These are phyloP conservation scores for Zancudomyces culisetae DNA, from an alignment of 371 early-diverging fungal genomes.

Conservation along the genomic window DNA sequence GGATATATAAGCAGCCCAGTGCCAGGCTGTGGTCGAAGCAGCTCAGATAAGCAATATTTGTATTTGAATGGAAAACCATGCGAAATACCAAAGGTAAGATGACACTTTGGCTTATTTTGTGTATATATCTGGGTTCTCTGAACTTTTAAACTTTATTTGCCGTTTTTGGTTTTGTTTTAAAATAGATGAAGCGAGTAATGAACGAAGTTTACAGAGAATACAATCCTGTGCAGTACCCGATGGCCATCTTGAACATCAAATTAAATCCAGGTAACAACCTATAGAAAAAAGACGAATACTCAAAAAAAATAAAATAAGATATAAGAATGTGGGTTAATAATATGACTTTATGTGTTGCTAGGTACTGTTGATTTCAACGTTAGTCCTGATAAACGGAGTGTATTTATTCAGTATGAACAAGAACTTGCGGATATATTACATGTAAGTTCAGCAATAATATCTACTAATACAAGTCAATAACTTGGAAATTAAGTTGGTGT, in stretches of 20 bases:
- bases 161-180: no score
- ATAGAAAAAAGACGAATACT: neutral
- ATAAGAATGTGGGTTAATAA: neutral
- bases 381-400: constrained; percentile 84
- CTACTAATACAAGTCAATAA: neutral
- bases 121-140: constrained; percentile 1
- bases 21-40: constrained; percentile 46
- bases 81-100: constrained; percentile 44
- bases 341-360: no score
- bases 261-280: constrained; percentile 28
- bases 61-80: constrained; percentile 82
- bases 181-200: constrained; percentile 28
- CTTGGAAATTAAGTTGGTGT: no score
- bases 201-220: constrained; percentile 61
- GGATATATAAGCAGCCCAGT: constrained; percentile 48
- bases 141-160: no score
- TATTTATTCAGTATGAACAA: constrained; percentile 59
- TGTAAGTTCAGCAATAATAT: neutral
- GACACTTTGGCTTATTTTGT: neutral
- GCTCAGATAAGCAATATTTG: constrained; percentile 64
- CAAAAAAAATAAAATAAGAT: neutral
- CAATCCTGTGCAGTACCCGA: constrained; percentile 54
- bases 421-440: constrained; percentile 10
- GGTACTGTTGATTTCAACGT: constrained; percentile 63
- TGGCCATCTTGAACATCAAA: constrained; percentile 48